Base-by-base conservation (phyloP, 1,139 yeast species). In the Saccharomyces hybrid region DNA sequence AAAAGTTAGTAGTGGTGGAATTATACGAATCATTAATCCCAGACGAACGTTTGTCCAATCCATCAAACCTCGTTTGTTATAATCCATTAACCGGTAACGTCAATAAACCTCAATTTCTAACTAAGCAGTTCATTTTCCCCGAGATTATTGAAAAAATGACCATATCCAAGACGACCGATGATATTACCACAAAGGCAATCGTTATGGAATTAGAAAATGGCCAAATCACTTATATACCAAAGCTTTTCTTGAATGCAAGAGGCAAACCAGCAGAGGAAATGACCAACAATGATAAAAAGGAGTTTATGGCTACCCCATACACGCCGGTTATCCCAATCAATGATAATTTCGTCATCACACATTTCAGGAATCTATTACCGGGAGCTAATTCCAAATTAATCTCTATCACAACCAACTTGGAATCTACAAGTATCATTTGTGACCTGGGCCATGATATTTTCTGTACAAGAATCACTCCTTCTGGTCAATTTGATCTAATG, bases 401-500 rank as follows among this genome's bases (percentile, higher is more conserved):
- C 28, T 75, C 88, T 1, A 72, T 77, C 34, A 82, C 93, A 1
- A 86, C 97, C 0, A 78, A 81, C 49, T 75, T 89, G 56, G 99
- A 93, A 70, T 87, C 96, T 1, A 89, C 98, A 0, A 76, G 86
- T 2, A 76, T 87, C 38, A 79, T 90, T 1, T 84, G 95, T 60
- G 78, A 81, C 26, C 73, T 79, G 53, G 89, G 88, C 41, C 73
- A 77, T 47, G 96, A 88, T 66, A 71, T 86, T 23, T 91, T 87
- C 72, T 88, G 91, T 67, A 84, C 95, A 0, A 75, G 83, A 53
- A 76, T 87, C 25, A 81, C 87, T 53, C 97, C 98, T 1, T 88
- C 97, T 0, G 80, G 81, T 53, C 88, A 90, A 51, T 91, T 88
- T 71, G 99, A 93, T 70, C 75, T 83, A 56, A 78, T 90, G 65